Conservation (phyloP, 805 yeast genomes). For the Candida patagonica region DNA sequence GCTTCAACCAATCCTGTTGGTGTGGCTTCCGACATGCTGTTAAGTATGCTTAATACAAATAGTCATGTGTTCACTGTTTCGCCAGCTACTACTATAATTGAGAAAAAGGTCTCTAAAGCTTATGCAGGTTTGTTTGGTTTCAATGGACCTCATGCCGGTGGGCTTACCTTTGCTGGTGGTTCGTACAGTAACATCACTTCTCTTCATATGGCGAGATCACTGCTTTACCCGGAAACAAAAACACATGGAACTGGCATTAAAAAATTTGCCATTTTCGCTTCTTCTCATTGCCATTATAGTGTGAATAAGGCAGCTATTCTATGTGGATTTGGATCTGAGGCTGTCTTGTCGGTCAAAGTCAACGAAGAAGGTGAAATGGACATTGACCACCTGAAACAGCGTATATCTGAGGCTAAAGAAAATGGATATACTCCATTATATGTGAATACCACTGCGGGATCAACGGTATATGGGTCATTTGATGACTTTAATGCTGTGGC, state of each 20-base stretch:
- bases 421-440: conserved; percentile 67
- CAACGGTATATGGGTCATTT: conserved; percentile 79
- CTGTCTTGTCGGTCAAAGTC: conserved; percentile 57
- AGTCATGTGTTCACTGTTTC: conserved; percentile 79
- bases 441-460: conserved; percentile 79
- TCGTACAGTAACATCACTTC: conserved; percentile 79
- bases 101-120: conserved; percentile 53
- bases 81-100: conserved; percentile 69
- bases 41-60: conserved; percentile 68
- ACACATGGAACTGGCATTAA: conserved; percentile 42
- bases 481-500: conserved; percentile 57
- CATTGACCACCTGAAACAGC: conserved; percentile 35
- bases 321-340: conserved; percentile 56
- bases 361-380: conserved; percentile 49
- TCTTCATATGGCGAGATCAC: conserved; percentile 64
- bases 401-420: conserved; percentile 35
- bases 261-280: conserved; percentile 62
- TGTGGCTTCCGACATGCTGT: conserved; percentile 57
- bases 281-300: conserved; percentile 68
- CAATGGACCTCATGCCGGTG: conserved; percentile 51
- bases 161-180: conserved; percentile 80
- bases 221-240: conserved; percentile 61
- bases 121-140: conserved; percentile 65
- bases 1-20: conserved; percentile 86
- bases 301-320: conserved; percentile 75